Evolutionary conservation across 2,329 filamentous ascomycete species (phyloP).

Genomic region (Sphaceloma murrayae): DNA sequence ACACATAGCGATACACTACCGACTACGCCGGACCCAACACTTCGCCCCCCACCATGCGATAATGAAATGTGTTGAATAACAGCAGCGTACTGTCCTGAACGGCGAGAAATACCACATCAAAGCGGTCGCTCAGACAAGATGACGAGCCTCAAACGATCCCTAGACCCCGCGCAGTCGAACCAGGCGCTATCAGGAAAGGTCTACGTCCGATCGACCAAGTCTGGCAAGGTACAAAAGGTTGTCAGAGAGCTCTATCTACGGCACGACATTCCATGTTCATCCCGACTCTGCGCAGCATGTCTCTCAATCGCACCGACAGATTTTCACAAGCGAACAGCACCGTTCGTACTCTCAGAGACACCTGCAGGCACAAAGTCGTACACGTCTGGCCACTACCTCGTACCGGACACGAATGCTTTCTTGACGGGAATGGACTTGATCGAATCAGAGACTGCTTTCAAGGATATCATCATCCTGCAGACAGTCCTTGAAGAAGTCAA

Average conservation of each 20-base stretch:
- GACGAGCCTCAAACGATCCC: conserved; percentile 54
- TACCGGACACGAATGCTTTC: conserved; percentile 93
- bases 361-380: conserved; percentile 76
- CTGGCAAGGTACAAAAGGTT: conserved; percentile 97
- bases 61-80: conserved; percentile 6
- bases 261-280: conserved; percentile 95
- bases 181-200: conserved; percentile 88
- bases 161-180: conserved; percentile 45
- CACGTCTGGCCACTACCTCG: conserved; percentile 80
- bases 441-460: conserved; percentile 82
- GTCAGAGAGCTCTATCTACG: conserved; percentile 92
- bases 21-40: too few species aligned
- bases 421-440: conserved; percentile 96
- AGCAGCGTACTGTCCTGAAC: too few species aligned
- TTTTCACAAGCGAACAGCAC: conserved; percentile 69
- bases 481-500: conserved; percentile 93
- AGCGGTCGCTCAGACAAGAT: conserved; percentile 37
- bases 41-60: too few species aligned
- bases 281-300: conserved; percentile 72
- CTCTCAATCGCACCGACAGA: conserved; percentile 62
- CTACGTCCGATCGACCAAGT: conserved; percentile 88
- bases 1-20: too few species aligned
- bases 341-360: conserved; percentile 80
- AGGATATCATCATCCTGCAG: conserved; percentile 93
- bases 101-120: too few species aligned